Evolutionary conservation across 2,329 filamentous ascomycete species (phyloP).

Genomic region (Cryphonectria radicalis): DNA sequence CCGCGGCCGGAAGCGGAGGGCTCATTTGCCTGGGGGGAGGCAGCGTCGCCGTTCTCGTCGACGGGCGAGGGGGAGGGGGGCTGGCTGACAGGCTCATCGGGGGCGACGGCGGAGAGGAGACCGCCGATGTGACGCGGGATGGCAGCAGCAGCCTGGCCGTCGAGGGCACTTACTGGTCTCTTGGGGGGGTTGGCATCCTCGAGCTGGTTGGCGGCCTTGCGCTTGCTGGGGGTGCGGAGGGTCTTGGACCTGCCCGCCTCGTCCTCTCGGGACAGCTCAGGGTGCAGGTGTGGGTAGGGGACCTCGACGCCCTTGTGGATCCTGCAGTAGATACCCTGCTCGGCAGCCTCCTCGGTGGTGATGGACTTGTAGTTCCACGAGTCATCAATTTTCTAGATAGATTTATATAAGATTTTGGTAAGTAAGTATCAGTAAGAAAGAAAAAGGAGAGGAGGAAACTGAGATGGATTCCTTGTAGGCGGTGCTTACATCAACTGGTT

Average conservation of each 20-base stretch:
- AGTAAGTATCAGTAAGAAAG: slow-evolving; percentile 21
- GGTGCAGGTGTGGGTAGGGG: slow-evolving; percentile 44
- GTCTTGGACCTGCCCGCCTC: slow-evolving; percentile 41
- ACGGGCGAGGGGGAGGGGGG: slow-evolving; percentile 35
- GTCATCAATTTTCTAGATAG: slow-evolving; percentile 41
- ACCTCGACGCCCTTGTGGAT: slow-evolving; percentile 48
- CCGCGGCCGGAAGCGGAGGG: slow-evolving; percentile 21
- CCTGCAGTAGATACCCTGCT: slow-evolving; percentile 48
- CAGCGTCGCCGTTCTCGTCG: slow-evolving; percentile 30
- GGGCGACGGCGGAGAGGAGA: slow-evolving; percentile 41
- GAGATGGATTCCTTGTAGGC: not conserved
- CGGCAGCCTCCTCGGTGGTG: slow-evolving; percentile 48
- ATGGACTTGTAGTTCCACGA: slow-evolving; percentile 52
- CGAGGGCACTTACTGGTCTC: slow-evolving; percentile 41
- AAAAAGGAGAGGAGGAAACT: slow-evolving; percentile 31
- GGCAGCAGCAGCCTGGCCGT: slow-evolving; percentile 37
- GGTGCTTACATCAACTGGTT: slow-evolving; percentile 55
- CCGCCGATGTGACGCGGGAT: slow-evolving; percentile 48
- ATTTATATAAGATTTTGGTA: not conserved
- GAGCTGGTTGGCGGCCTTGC: slow-evolving; percentile 54
- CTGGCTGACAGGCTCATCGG: slow-evolving; percentile 35
- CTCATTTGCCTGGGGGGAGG: slow-evolving; percentile 27
- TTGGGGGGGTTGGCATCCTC: slow-evolving; percentile 55
- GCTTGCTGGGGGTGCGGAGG: slow-evolving; percentile 37
- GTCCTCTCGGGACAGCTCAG: slow-evolving; percentile 43